Evolutionary conservation across 208 protist genomes (phyloP), one percentile per base, ranked within the genome.

Genomic region (Trypanosoma rangeli): DNA sequence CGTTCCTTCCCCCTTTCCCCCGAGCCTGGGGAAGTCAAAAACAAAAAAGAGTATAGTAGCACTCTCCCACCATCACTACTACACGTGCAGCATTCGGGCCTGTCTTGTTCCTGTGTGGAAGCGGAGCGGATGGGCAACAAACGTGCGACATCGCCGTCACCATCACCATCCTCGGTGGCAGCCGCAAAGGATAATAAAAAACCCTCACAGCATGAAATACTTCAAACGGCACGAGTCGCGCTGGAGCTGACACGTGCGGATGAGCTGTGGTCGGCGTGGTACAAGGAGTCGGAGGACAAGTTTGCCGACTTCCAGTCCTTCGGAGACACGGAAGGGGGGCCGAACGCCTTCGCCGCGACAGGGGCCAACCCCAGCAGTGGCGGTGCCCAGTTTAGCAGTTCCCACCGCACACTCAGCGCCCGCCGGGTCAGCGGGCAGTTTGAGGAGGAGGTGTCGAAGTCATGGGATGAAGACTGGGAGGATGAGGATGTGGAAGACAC

Each of bases 401-500:
- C 86, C 9, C 73, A 87, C 53, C 91, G 89, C 66, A 90, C 88
- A 22, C 73, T 94, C 62, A 90, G 82, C 60, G 85, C 85, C 56
- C 86, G 91, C 9, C 86, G 93, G 71, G 91, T 96, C 70, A 92
- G 84, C 57, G 91, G 91, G 13, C 91, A 94, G 74, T 96, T 96
- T 53, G 91, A 96, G 37, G 89, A 94, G 46, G 91, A 96, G 75
- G 91, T 96, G 57, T 74, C 85, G 64, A 91, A 93, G 76, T 89
- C 83, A 42, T 96, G 88, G 87, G 88, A 96, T 61, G 91, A 96
- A 79, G 91, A 96, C 68, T 96, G 91, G 91, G 91, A 96, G 70
- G 91, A 96, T 76, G 91, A 96, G 68, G 91, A 96, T 60, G 76
- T 94, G n/a, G 88, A 94, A 65, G 91, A 96, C 76, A 96, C 91